Evolutionary conservation across 345 rosid species (phyloP), one percentile per base, ranked within the genome.

Genomic region (Orychophragmus violaceus): DNA sequence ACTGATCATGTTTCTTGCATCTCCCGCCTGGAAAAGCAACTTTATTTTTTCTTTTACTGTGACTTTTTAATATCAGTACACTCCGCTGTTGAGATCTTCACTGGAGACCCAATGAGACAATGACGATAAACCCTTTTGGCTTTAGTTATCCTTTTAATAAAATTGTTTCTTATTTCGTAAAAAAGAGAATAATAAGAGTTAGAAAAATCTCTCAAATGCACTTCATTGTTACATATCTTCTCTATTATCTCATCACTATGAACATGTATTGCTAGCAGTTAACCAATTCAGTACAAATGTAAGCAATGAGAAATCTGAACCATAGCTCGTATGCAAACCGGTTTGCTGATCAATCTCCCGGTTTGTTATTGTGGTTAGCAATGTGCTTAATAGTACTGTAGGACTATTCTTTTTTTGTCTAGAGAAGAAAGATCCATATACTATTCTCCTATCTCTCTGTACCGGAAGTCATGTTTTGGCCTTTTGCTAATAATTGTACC

Each of bases 1-100:
- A 86, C 70, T 87, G 79, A 82, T 48, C 51, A 37, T 37, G 58
- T 74, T 37, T 70, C 45, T 36, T 55, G 6, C 2, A 29, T 29
- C 66, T 42, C 46, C 5, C 10, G 58, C 23, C 21, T 69, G 13
- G 59, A 52, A 59, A 56, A 29, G 13, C 50, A 37, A 51, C 27
- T n/a, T n/a, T 25, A 13, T 39, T 60, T 44, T 48, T 18, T 41
- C 55, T 30, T 25, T 53, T 42, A 61, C 55, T 70, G 68, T 70
- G 74, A 52, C 61, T 61, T 41, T 70, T 62, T 51, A n/a, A 59
- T 46, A 72, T 72, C 65, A 72, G 64, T 19, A 66, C 73, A 48
- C 65, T 25, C 41, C 64, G 32, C 59, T 72, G 64, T 48, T 71
- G 65, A 58, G 65, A 55, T 54, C 42, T 27, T 60, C 65, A 68